Evolutionary conservation across 176 grass and related monocot genomes (phyloP).

Genomic region (Oryza officinalis): DNA sequence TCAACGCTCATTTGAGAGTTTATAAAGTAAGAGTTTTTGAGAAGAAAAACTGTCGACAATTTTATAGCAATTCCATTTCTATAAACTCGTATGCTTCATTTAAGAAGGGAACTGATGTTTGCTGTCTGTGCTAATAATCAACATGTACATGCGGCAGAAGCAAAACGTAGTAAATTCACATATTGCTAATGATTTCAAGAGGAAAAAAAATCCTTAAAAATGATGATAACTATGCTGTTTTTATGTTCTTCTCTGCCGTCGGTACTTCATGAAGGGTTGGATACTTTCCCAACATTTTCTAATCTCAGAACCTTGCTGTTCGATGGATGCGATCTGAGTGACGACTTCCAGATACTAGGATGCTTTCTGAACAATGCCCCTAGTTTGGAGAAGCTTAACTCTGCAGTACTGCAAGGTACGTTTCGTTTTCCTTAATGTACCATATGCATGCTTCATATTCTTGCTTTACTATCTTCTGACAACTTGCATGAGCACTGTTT

Average conservation of each 20-base stretch:
- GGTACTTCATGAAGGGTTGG: background rate
- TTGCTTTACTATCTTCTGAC: background rate
- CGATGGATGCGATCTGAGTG: background rate
- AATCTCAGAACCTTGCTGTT: constrained; percentile 18
- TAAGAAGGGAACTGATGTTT: too few species aligned
- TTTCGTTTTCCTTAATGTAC: background rate
- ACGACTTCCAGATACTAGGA: background rate
- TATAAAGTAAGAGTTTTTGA: too few species aligned
- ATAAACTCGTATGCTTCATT: too few species aligned
- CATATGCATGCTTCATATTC: background rate
- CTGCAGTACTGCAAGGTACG: constrained; percentile 23
- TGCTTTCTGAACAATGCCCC: constrained; percentile 9
- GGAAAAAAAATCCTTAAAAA: too few species aligned
- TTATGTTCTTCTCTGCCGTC: background rate
- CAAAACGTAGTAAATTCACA: background rate
- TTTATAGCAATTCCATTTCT: too few species aligned
- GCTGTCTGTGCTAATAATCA: too few species aligned
- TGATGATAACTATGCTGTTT: background rate
- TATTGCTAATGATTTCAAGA: too few species aligned
- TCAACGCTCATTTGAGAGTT: too few species aligned
- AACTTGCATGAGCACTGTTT: background rate
- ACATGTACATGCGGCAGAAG: background rate
- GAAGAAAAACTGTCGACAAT: too few species aligned
- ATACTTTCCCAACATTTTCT: constrained; percentile 21
- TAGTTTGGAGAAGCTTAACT: constrained; percentile 35